Percentiles rank a stretch among this genome's conserved stretches.
phyloP scores from a whole-genome alignment of 208 protist genomes.

The Angomonas ambiguus region DNA sequence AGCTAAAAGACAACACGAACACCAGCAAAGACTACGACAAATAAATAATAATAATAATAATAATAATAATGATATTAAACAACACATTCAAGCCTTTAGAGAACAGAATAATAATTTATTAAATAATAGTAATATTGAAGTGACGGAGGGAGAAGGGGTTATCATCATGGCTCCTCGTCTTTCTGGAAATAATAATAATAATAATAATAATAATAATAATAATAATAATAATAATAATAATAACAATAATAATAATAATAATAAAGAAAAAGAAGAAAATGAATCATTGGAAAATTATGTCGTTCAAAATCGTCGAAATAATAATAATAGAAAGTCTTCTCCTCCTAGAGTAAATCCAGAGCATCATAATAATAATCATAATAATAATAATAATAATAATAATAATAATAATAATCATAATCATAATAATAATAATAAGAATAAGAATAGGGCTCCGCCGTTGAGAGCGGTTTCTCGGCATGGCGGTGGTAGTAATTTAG shows the following conservation, averaged over 20 bases:
- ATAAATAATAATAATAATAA: not conserved
- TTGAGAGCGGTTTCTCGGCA: not conserved
- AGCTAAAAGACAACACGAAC: not conserved
- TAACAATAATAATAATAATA: conserved; percentile 1
- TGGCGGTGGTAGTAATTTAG: not conserved
- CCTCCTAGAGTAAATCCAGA: too few species aligned
- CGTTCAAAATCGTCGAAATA: too few species aligned
- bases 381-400: too few species aligned
- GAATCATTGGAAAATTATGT: conserved; percentile 1
- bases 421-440: conserved; percentile 2
- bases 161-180: not conserved
- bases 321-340: too few species aligned
- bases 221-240: conserved; percentile 4
- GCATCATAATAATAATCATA: too few species aligned
- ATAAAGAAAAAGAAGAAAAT: too few species aligned
- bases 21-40: not conserved
- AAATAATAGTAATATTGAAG: not conserved
- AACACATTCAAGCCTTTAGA: not conserved
- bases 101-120: not conserved
- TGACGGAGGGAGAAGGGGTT: not conserved
- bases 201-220: conserved; percentile 4
- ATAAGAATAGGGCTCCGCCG: not conserved
- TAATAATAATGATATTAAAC: conserved; percentile 3
- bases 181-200: conserved; percentile 1
- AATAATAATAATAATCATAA: too few species aligned